phyloP scores from a whole-genome alignment of 495 filamentous ascomycete genomes.

The Hypoxylon fragiforme region DNA sequence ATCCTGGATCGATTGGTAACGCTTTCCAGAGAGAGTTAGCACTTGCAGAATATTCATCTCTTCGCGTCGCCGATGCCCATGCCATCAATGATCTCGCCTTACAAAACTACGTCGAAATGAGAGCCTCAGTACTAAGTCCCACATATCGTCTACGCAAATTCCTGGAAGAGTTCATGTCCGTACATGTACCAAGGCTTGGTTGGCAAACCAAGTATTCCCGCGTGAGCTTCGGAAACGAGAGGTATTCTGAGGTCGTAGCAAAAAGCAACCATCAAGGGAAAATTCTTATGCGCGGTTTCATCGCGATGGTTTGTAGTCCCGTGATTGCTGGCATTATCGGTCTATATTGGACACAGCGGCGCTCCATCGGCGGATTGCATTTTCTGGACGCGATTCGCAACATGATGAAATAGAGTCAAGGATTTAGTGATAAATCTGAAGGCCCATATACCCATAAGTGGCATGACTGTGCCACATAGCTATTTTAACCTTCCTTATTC shows the following conservation, averaged over 20 bases:
- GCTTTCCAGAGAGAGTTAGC: constrained; percentile 58
- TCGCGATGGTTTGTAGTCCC: constrained; percentile 36
- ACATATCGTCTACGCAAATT: constrained; percentile 78
- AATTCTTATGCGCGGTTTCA: constrained; percentile 52
- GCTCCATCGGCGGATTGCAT: constrained; percentile 5
- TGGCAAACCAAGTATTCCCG: constrained; percentile 93
- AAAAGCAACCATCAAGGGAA: constrained; percentile 69
- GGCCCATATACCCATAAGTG: too few relatives aligned
- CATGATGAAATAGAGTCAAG: constrained; percentile 6
- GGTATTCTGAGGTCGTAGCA: constrained; percentile 80
- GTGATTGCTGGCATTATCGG: constrained; percentile 31
- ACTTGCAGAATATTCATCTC: constrained; percentile 70
- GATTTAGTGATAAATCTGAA: too few relatives aligned
- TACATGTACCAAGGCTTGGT: constrained; percentile 73
- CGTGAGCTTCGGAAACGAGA: constrained; percentile 88
- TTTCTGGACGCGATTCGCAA: constrained; percentile 16
- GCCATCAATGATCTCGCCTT: constrained; percentile 92
- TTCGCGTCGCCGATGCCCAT: constrained; percentile 75
- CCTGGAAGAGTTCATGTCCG: constrained; percentile 79
- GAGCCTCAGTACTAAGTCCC: constrained; percentile 72
- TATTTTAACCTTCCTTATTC: too few relatives aligned
- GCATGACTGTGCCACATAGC: too few relatives aligned
- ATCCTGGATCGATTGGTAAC: constrained; percentile 12
- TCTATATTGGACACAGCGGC: constrained; percentile 27
- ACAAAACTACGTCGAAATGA: constrained; percentile 93